Conservation (phyloP, 164 flowering plant species). For the Litsea cubeba region DNA sequence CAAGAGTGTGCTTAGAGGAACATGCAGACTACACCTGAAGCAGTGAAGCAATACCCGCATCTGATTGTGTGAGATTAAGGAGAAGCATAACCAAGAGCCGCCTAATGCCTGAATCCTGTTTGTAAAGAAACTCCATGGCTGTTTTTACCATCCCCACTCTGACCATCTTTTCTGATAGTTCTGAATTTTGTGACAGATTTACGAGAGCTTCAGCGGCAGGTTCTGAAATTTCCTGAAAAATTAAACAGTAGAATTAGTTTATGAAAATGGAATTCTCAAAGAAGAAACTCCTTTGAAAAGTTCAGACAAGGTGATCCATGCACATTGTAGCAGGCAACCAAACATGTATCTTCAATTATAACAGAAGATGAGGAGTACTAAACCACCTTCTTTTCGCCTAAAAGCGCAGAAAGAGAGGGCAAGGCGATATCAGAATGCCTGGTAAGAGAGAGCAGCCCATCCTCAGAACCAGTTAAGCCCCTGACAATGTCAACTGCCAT, state of each 20-base stretch:
- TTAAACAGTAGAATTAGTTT: not conserved
- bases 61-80: conserved; percentile 79
- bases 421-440: conserved; percentile 36
- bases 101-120: conserved; percentile 43
- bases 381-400: conserved; percentile 57
- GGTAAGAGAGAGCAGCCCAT: conserved; percentile 61
- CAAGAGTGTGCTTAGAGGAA: not conserved
- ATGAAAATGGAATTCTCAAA: not conserved
- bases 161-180: conserved; percentile 66
- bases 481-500: conserved; percentile 80
- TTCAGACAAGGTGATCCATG: not conserved
- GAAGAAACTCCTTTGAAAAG: not conserved
- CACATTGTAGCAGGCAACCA: not conserved
- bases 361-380: not conserved
- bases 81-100: conserved; percentile 77
- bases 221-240: conserved; percentile 71
- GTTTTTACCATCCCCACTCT: conserved; percentile 53
- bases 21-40: conserved; percentile 61
- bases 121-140: conserved; percentile 65
- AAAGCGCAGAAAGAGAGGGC: conserved; percentile 54
- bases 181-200: conserved; percentile 73
- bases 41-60: conserved; percentile 69
- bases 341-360: not conserved
- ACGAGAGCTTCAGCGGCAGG: conserved; percentile 89
- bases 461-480: conserved; percentile 82